phyloP scores from a whole-genome alignment of 2,329 filamentous ascomycete genomes.

The Cladobotryum protrusum region DNA sequence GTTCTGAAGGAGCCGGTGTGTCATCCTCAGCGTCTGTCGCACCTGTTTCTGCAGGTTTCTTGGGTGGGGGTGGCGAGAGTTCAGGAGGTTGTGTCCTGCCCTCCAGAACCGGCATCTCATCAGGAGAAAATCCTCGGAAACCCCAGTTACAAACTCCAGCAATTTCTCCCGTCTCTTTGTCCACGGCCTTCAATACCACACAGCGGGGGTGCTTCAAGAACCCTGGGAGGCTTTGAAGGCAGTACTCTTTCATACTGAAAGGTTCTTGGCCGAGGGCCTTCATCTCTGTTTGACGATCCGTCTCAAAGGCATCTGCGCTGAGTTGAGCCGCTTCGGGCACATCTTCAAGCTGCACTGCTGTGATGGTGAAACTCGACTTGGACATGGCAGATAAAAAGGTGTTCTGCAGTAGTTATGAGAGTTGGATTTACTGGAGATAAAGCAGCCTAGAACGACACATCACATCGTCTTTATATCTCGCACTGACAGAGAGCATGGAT shows the following conservation, averaged over 20 bases:
- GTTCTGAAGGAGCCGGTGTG: not conserved
- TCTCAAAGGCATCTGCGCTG: slow-evolving; percentile 23
- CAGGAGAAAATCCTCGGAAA: slow-evolving; percentile 22
- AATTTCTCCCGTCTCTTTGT: slow-evolving; percentile 21
- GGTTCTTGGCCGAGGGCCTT: slow-evolving; percentile 25
- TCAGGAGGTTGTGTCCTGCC: slow-evolving; percentile 12
- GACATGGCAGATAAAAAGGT: slow-evolving; percentile 12
- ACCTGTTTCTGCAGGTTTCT: slow-evolving; percentile 1
- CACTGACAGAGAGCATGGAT: too few species aligned
- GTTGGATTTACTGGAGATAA: too few species aligned
- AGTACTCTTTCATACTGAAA: slow-evolving; percentile 22
- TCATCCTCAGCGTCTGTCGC: not conserved
- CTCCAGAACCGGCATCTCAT: slow-evolving; percentile 16
- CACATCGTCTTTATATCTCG: too few species aligned
- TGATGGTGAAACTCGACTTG: slow-evolving; percentile 15
- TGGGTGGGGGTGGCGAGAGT: not conserved
- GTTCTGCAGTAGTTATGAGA: too few species aligned
- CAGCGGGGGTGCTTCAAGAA: slow-evolving; percentile 18
- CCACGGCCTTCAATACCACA: slow-evolving; percentile 28
- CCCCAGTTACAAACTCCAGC: slow-evolving; percentile 28
- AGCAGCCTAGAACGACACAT: too few species aligned
- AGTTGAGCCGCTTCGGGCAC: slow-evolving; percentile 25
- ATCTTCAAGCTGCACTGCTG: slow-evolving; percentile 20
- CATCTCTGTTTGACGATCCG: slow-evolving; percentile 31
- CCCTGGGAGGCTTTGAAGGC: slow-evolving; percentile 17